Evolutionary conservation across 768 basidiomycete species (phyloP).

Genomic region (Tephrocybe rancida): DNA sequence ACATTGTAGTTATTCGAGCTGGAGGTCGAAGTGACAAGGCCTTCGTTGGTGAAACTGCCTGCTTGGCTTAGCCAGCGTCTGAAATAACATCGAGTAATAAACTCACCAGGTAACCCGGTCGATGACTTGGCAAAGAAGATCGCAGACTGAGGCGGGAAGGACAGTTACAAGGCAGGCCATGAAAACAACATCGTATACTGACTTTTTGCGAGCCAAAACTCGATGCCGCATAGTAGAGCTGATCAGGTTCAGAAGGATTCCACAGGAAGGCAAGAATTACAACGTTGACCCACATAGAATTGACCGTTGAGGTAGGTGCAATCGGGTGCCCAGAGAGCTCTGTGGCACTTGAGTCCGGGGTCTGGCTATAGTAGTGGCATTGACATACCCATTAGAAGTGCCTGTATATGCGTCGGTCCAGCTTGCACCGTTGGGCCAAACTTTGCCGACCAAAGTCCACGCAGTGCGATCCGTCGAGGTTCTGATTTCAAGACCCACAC

Average conservation of each 20-base stretch:
- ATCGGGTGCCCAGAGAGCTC: slow-evolving; percentile 43
- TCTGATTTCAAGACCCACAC: slow-evolving; percentile 48
- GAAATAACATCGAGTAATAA: slow-evolving; percentile 22
- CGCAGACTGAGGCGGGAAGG: slow-evolving; percentile 35
- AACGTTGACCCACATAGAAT: slow-evolving; percentile 24
- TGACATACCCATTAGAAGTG: background rate
- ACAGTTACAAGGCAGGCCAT: slow-evolving; percentile 25
- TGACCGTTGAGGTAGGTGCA: slow-evolving; percentile 32
- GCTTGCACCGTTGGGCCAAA: slow-evolving; percentile 52
- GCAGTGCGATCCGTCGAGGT: slow-evolving; percentile 49
- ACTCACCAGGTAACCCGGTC: slow-evolving; percentile 44
- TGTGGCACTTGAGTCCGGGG: too few relatives aligned
- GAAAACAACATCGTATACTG: slow-evolving; percentile 29
- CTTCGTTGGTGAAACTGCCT: slow-evolving; percentile 48
- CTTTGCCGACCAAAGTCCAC: slow-evolving; percentile 46
- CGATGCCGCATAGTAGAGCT: slow-evolving; percentile 49
- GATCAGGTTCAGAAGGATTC: slow-evolving; percentile 32
- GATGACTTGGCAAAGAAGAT: slow-evolving; percentile 57
- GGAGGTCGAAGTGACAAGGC: slow-evolving; percentile 47
- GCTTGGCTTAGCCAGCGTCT: slow-evolving; percentile 31
- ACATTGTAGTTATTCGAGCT: slow-evolving; percentile 44
- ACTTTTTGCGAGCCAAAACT: slow-evolving; percentile 55
- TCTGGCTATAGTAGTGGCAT: too few relatives aligned
- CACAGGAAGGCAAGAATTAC: slow-evolving; percentile 8
- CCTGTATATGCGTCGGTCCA: slow-evolving; percentile 53